Evolutionary conservation across 208 protist species (phyloP), one percentile per base, ranked within the genome.

Genomic region (Crithidia thermophila): DNA sequence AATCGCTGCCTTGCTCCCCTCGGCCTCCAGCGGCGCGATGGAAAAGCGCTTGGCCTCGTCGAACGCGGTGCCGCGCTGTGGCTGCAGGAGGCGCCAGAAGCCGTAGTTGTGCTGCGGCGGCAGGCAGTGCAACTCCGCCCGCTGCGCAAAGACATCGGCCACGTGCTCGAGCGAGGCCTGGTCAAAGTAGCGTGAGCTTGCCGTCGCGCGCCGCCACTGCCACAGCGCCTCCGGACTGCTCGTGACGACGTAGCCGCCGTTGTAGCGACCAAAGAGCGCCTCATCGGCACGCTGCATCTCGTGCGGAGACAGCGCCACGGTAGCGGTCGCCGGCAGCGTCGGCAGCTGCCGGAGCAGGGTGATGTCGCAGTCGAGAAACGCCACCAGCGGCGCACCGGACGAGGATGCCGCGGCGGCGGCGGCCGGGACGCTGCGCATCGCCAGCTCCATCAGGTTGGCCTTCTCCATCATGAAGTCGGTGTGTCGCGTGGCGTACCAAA

Each of bases 391-490:
- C 42, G 33, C 46, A 11, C 30, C 57, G 20, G 57, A 16, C 1
- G 52, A 18, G 5, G 50, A 21, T 18, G 63, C 46, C 25, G 42
- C 3, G 31, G 11, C 33, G n/a, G 51, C 6, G 11, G 4, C 33
- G n/a, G 51, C 6, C 1, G 4, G 13, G 3, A 33, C 30, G 33
- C 37, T 55, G 27, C 70, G 40, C 75, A 94, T 72, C 7, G 88
- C 84, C 14, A 76, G 68, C 55, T 92, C 87, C 75, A 95, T 83
- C 10, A 93, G 59, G 52, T 87, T 83, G n/a, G 81, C 62, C 60
- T 95, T 95, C 65, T 95, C 87, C 85, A 95, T 91, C 87, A 93
- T 95, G 69, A 91, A 91, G 60, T 93, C 90, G 0, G 80, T 75
- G 75, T 95, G 86, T 13, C 84, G 71, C 18, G 87, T 72, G 3